Evolutionary conservation across 306 rosid species (phyloP).

Genomic region (Sechiopsis laciniata): DNA sequence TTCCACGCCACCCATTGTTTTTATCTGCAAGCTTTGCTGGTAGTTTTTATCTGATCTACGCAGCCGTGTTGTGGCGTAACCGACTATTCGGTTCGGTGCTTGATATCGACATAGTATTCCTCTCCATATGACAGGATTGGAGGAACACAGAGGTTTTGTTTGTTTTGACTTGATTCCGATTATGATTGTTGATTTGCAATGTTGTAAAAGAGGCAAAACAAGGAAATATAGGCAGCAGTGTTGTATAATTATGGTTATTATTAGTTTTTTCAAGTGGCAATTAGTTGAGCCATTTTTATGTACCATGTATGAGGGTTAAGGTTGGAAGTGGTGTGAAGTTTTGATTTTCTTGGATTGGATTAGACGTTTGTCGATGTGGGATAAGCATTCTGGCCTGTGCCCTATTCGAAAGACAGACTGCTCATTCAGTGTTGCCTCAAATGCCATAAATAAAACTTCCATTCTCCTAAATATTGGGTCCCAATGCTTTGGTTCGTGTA

Average conservation of each 20-base stretch:
- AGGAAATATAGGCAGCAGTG: too few species aligned
- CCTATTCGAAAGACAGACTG: too few species aligned
- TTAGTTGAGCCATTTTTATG: neutral
- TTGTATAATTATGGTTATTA: neutral
- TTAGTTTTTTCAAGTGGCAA: neutral
- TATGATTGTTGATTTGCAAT: neutral
- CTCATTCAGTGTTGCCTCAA: too few species aligned
- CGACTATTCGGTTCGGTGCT: too few species aligned
- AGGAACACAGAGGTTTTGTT: neutral
- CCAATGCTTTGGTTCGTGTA: too few species aligned
- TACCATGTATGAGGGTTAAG: neutral
- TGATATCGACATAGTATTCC: neutral
- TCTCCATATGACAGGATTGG: neutral
- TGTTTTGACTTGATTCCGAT: neutral
- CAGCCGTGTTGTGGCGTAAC: neutral
- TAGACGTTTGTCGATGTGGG: too few species aligned
- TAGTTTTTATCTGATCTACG: neutral
- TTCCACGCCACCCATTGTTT: neutral
- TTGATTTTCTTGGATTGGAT: neutral
- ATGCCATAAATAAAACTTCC: too few species aligned
- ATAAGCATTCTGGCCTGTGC: too few species aligned
- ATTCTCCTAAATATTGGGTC: too few species aligned
- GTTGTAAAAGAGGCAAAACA: neutral
- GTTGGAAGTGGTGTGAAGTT: neutral
- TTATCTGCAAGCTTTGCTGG: slow-evolving; percentile 2